These are phyloP conservation scores for Cryoendolithus antarcticus DNA, from an alignment of 2,329 filamentous ascomycete genomes.

Conservation along the genomic window DNA sequence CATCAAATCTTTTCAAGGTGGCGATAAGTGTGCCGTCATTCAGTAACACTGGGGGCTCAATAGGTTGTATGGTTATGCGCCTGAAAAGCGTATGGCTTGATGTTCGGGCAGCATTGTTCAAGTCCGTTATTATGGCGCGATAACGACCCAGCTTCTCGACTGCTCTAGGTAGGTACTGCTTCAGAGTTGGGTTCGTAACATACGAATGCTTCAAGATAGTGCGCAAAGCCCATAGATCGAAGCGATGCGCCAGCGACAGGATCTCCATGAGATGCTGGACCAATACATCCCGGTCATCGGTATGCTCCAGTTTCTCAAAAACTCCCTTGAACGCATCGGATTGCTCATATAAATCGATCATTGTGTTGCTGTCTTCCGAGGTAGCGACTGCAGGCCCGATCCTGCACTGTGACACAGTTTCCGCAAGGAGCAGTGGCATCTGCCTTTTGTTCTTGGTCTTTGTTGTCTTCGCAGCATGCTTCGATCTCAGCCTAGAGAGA, in stretches of 20 bases:
- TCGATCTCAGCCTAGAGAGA: constrained; percentile 2
- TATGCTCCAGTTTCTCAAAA: constrained; percentile 1
- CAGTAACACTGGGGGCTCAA: not conserved
- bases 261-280: not conserved
- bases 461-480: constrained; percentile 1
- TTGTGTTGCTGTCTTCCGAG: not conserved
- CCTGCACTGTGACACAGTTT: constrained; percentile 1
- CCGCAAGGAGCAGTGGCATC: constrained; percentile 1
- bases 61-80: not conserved
- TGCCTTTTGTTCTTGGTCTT: not conserved
- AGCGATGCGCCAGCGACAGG: not conserved
- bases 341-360: not conserved
- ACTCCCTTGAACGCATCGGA: not conserved
- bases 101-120: constrained; percentile 1
- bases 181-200: not conserved
- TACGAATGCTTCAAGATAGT: not conserved
- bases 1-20: constrained; percentile 1
- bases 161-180: constrained; percentile 1
- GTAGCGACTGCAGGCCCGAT: not conserved
- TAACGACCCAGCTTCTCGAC: constrained; percentile 2
- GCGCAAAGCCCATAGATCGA: not conserved
- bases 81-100: constrained; percentile 1
- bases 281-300: not conserved
- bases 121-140: not conserved
- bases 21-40: not conserved